Conservation (phyloP, 495 filamentous ascomycete genomes). For the Lentithecium fluviatile region DNA sequence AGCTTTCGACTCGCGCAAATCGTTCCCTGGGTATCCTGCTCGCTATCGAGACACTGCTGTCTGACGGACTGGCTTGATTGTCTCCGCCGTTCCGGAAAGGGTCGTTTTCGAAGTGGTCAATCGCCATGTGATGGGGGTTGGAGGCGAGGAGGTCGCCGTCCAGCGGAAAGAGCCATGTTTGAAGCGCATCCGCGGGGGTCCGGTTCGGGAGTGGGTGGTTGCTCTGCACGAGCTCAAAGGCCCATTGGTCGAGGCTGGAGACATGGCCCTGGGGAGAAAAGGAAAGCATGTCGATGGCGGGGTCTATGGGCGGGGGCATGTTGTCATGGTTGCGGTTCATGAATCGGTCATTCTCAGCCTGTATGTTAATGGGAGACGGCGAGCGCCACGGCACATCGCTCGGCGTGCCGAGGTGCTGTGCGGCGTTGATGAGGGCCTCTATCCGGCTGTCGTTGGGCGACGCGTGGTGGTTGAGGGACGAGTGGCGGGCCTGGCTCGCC, state of each 20-base stretch:
- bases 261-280: constrained; percentile 31
- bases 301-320: constrained; percentile 34
- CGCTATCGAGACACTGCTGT: constrained; percentile 39
- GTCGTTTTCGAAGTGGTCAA: constrained; percentile 31
- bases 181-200: constrained; percentile 31
- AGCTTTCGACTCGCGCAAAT: constrained; percentile 52
- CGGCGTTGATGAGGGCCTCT: constrained; percentile 32
- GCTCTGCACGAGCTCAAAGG: constrained; percentile 33
- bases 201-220: constrained; percentile 31
- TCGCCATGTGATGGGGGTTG: constrained; percentile 28
- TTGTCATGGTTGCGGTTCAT: constrained; percentile 18
- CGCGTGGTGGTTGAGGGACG: constrained; percentile 16
- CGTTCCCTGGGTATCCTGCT: constrained; percentile 50
- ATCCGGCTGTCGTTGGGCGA: constrained; percentile 31
- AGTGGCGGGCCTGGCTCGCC: constrained; percentile 15
- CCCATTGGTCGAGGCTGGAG: constrained; percentile 33
- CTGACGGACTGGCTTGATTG: constrained; percentile 31
- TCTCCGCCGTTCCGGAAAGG: constrained; percentile 39
- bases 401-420: constrained; percentile 23
- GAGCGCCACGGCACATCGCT: constrained; percentile 27
- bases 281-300: constrained; percentile 33
- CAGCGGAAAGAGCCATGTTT: constrained; percentile 33
- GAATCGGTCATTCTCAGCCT: constrained; percentile 27
- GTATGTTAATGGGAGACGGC: constrained; percentile 31
- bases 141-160: constrained; percentile 22